Evolutionary conservation across 2,329 filamentous ascomycete genomes (phyloP), one percentile per base, ranked within the genome.

Genomic region (Chrysoporthe cubensis): DNA sequence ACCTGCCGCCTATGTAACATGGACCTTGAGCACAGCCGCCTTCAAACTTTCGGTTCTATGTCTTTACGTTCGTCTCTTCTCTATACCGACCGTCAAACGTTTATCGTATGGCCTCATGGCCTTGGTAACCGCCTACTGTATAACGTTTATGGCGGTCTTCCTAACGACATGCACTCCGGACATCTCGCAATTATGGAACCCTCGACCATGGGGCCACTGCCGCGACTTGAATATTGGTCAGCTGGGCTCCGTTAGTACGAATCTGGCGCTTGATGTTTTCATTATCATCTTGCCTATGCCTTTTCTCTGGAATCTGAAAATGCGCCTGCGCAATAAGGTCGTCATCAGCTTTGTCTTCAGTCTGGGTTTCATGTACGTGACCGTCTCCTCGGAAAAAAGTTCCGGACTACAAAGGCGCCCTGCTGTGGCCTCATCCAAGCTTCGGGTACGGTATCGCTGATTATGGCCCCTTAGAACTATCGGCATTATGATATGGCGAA

Each of bases 241-340:
- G 34, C 11, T 59, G 57, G 57, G 57, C 57, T 59, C 57, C 18
- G 57, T 59, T 13, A 59, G 57, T 8, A 40, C 34, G 7, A 59
- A 40, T 37, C 57, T 59, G 18, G 57, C 32, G 8, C 34, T 62
- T n/a, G 60, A 62, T 62, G 43, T 62, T 18, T 37, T 62, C 9
- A 63, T 63, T n/a, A 63, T 63, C 32, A 40, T 26, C 32, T 11
- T 63, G 34, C 61, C 61, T 4, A 63, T 63, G 61, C 61, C 61
- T 2, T 63, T 34, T 7, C 34, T 63, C n/a, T 63, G 61, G 61
- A 54, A n/a, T 8, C 26, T 63, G 18, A 42, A 63, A 3, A 63
- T 63, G 61, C 46, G 26, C 32, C 13, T 63, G 13, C 46, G 61
- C 32, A 50, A 63, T 18, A 63, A 63, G 32, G 2, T 64, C 2